Base-by-base conservation (phyloP, 1,284 basidiomycete genomes). In the Ceratorhiza oryzae-sativae region DNA sequence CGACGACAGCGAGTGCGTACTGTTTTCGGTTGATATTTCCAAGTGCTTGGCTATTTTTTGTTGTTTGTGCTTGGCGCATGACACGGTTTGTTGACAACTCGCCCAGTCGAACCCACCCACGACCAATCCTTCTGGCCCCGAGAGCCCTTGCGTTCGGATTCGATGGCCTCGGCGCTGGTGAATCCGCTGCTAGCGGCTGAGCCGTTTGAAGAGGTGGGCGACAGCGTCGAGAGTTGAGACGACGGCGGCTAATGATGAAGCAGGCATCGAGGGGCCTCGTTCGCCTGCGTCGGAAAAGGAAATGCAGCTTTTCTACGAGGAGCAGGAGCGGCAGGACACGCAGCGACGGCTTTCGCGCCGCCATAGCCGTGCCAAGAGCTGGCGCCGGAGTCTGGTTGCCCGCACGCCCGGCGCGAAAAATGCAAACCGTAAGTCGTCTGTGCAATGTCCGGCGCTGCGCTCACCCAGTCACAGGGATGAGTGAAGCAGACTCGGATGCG, bases 81-180 rank as follows among this genome's bases (percentile, higher is more conserved):
- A 1, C 36, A 23, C n/a, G 34, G n/a, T n/a, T 36, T 41, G 56
- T 59, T 51, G 48, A 51, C 48, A 51, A 25, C 48, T 10, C 4
- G 48, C 48, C 8, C 36, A 39, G 36, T 48, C 9, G 45, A 48
- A 15, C 10, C 5, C 45, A 20, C 32, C 53, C 13, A 56, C 36
- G n/a, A 36, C 32, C 56, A 9, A 8, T 36, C 20, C 46, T n/a
- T 30, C 48, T 6, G 45, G 8, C 30, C 46, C n/a, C n/a, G n/a
- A n/a, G n/a, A n/a, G 61, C 12, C 32, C 30, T 25, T 15, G 34
- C 51, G 32, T 36, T 36, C 63, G 30, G 58, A 23, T 45, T 39
- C 63, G 30, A 68, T 68, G 65, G 65, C 65, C 23, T 55, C 65
- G 34, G 51, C 65, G 53, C 56, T 68, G 27, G 65, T 68, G 23